A percentile compares a stretch with the other conserved stretches of the same genome.
phyloP scores from a whole-genome alignment of 345 rosid genomes.

The Noccaea bulbosa region DNA sequence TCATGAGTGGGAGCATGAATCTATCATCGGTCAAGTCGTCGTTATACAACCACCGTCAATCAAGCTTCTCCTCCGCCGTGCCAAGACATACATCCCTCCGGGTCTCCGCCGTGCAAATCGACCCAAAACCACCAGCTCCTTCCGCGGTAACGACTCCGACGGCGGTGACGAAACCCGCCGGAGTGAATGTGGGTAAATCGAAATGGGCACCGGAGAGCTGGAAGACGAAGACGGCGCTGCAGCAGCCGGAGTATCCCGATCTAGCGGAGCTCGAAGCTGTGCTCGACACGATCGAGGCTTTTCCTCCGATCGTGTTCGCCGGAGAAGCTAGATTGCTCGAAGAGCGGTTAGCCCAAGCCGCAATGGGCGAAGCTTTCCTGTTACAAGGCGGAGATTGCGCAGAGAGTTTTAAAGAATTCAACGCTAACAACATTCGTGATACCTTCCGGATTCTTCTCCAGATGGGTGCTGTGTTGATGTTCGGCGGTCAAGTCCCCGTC shows the following conservation, averaged over 20 bases:
- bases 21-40: constrained; percentile 33
- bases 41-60: constrained; percentile 37
- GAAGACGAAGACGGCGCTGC: constrained; percentile 60
- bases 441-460: constrained; percentile 71
- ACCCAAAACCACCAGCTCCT: constrained; percentile 40
- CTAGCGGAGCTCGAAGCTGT: constrained; percentile 52
- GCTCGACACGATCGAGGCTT: constrained; percentile 53
- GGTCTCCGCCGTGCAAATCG: constrained; percentile 46
- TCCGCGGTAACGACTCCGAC: constrained; percentile 22
- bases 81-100: constrained; percentile 36
- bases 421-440: constrained; percentile 75
- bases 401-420: constrained; percentile 76
- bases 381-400: constrained; percentile 81
- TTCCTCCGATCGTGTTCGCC: constrained; percentile 70
- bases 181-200: constrained; percentile 36
- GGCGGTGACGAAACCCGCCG: constrained; percentile 26
- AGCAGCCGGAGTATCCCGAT: constrained; percentile 67
- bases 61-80: constrained; percentile 31
- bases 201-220: constrained; percentile 62
- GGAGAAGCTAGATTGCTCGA: constrained; percentile 68
- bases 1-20: constrained; percentile 43
- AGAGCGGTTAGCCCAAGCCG: constrained; percentile 63
- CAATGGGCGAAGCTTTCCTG: constrained; percentile 71
- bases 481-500: constrained; percentile 76
- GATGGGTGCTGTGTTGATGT: constrained; percentile 80